Conservation (phyloP, 2,329 filamentous ascomycete genomes). For the Rhexocercosporidium sp. region DNA sequence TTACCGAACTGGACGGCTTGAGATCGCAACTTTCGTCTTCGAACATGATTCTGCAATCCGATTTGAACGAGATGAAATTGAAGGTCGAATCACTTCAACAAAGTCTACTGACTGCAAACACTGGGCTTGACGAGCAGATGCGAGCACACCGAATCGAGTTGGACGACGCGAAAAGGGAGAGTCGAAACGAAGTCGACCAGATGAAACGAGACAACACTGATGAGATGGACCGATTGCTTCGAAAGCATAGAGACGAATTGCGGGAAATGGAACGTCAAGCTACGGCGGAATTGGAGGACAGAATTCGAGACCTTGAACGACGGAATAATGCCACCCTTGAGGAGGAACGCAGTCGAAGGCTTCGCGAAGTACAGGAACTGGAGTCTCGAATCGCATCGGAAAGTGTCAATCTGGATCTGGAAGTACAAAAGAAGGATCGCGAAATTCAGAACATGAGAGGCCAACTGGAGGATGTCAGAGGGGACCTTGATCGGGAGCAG, state of each 20-base stretch:
- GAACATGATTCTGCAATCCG: conserved; percentile 64
- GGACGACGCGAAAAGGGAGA: conserved; percentile 58
- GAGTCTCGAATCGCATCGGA: conserved; percentile 57
- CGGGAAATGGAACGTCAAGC: conserved; percentile 67
- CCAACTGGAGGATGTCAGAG: conserved; percentile 52
- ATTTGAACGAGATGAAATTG: conserved; percentile 66
- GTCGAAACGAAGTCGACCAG: conserved; percentile 61
- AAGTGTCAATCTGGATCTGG: conserved; percentile 42
- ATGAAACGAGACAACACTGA: conserved; percentile 54
- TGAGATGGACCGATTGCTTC: conserved; percentile 62
- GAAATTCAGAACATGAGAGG: conserved; percentile 57
- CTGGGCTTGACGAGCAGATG: conserved; percentile 54
- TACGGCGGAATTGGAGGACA: conserved; percentile 49
- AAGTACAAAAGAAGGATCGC: conserved; percentile 52
- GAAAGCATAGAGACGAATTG: conserved; percentile 70
- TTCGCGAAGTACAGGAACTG: conserved; percentile 70
- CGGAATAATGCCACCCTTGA: conserved; percentile 59
- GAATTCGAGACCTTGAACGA: conserved; percentile 41
- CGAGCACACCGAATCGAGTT: conserved; percentile 57
- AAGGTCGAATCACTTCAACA: conserved; percentile 37
- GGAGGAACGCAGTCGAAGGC: conserved; percentile 62
- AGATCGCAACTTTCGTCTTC: conserved; percentile 39
- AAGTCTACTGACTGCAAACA: conserved; percentile 54
- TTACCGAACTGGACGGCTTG: conserved; percentile 55
- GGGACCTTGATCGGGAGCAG: conserved; percentile 66